Conservation (phyloP, 345 rosid genomes). For the Laguncularia racemosa region DNA sequence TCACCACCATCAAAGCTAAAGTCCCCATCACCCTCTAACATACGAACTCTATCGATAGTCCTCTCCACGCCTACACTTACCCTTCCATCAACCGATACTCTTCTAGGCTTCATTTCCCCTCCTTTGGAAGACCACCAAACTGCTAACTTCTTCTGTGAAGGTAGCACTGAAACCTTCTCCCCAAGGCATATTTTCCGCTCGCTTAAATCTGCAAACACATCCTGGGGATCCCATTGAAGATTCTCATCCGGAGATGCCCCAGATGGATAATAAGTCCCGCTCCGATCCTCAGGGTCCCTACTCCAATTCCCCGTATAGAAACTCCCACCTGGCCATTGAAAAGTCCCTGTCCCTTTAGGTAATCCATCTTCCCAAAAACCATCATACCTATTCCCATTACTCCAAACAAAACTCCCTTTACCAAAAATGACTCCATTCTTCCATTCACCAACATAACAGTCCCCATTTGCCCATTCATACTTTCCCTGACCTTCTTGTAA, state of each 20-base stretch:
- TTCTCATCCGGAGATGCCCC: slow-evolving; percentile 20
- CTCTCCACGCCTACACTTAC: slow-evolving; percentile 72
- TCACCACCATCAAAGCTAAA: background rate
- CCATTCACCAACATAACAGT: slow-evolving; percentile 68
- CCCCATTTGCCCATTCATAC: slow-evolving; percentile 62
- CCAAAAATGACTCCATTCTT: slow-evolving; percentile 62
- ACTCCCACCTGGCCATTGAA: slow-evolving; percentile 72
- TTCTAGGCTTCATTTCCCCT: slow-evolving; percentile 39
- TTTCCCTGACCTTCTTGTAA: slow-evolving; percentile 74
- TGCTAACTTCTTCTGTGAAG: slow-evolving; percentile 81
- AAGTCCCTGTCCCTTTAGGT: slow-evolving; percentile 78
- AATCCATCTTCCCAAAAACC: slow-evolving; percentile 77
- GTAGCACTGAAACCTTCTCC: slow-evolving; percentile 64
- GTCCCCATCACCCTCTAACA: slow-evolving; percentile 44
- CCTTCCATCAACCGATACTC: slow-evolving; percentile 81
- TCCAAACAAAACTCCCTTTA: slow-evolving; percentile 66
- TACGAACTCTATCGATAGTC: slow-evolving; percentile 55
- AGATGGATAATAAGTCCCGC: slow-evolving; percentile 65
- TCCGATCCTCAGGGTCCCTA: slow-evolving; percentile 64
- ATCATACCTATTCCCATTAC: slow-evolving; percentile 53
- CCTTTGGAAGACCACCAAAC: slow-evolving; percentile 71
- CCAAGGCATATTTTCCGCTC: slow-evolving; percentile 37
- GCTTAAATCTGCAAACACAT: slow-evolving; percentile 36
- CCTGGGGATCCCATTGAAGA: slow-evolving; percentile 65
- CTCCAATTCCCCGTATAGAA: slow-evolving; percentile 87